A percentile compares a stretch with the other conserved stretches of the same genome.
Evolutionary conservation across 352 stramenopile genomes (phyloP).

Genomic region (Phytophthora fragariae): DNA sequence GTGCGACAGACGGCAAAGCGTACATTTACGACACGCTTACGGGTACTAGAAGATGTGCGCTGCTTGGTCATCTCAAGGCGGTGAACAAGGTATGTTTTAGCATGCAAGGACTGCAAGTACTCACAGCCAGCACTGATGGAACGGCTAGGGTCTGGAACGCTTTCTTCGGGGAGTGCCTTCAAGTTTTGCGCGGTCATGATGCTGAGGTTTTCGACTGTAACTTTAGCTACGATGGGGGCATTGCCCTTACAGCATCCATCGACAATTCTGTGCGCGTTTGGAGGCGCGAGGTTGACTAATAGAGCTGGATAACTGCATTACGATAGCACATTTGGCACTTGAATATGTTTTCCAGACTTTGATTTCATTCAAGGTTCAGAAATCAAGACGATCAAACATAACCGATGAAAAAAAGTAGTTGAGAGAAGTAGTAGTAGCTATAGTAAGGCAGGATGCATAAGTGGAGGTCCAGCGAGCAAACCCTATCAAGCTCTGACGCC

Average conservation of each 20-base stretch:
- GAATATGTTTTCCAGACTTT: background rate
- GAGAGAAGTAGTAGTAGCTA: slow-evolving; percentile 41
- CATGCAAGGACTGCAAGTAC: slow-evolving; percentile 68
- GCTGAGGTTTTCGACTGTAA: slow-evolving; percentile 65
- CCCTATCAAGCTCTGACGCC: slow-evolving; percentile 23
- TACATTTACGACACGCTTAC: slow-evolving; percentile 84
- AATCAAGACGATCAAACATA: slow-evolving; percentile 9
- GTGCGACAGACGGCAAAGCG: slow-evolving; percentile 53
- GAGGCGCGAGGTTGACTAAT: slow-evolving; percentile 32
- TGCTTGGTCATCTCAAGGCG: slow-evolving; percentile 57
- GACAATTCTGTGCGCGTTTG: slow-evolving; percentile 81
- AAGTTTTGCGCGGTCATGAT: slow-evolving; percentile 68
- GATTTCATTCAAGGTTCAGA: background rate
- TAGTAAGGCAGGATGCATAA: slow-evolving; percentile 42
- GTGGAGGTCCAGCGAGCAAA: slow-evolving; percentile 25
- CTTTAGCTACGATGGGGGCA: slow-evolving; percentile 72
- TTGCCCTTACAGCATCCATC: slow-evolving; percentile 57
- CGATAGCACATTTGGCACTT: background rate
- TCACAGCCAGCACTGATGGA: slow-evolving; percentile 63
- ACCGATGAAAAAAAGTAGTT: slow-evolving; percentile 40
- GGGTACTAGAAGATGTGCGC: slow-evolving; percentile 50
- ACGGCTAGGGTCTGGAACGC: slow-evolving; percentile 76
- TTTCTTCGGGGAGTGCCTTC: slow-evolving; percentile 70
- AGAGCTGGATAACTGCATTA: background rate
- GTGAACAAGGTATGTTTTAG: slow-evolving; percentile 70